Base-by-base conservation (phyloP, 1,284 basidiomycete genomes). In the Ustilago cynodontis region DNA sequence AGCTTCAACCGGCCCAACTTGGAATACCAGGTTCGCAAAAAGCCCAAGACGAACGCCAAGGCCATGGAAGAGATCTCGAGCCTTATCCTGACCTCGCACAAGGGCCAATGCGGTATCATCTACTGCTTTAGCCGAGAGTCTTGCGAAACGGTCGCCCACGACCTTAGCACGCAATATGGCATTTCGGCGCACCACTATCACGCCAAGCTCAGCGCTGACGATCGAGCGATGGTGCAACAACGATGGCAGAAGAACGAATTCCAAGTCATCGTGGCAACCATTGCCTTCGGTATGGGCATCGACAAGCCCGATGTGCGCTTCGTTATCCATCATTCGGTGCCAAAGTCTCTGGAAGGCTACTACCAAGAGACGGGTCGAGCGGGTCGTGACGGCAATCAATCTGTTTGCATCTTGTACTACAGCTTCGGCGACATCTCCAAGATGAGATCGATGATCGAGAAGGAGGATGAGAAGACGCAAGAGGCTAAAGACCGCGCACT, bases 1-100 rank as follows among this genome's bases (percentile, higher is more conserved):
- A 97, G 95, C 0, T 96, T 98, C 88, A 98, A 99, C 82, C 92
- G 97, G 0, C 89, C 91, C 13, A 99, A 99, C 84, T 89, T 99
- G 4, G 89, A 90, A 67, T 99, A 87, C 70, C 88, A 90, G n/a
- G 90, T 98, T 31, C 89, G 90, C 39, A 87, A 88, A 28, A 88
- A 87, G 41, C 89, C 90, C 33, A 87, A 88, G 31, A 87, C 86
- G 29, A 16, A 39, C 29, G 41, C 18, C n/a, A 88, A 88, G 87
- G 59, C 83, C 63, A 85, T 91, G 24, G 86, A 88, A 1, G 90
- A 92, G n/a, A 94, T 98, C 45, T 90, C 90, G 5, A 87, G 87
- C 0, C 93, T 92, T 83, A 93, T 99, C 84, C 87, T 89, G 31
- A 85, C 87, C 0, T 88, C 90, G 24, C 90, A 93, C 80, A 83